A percentile compares a stretch with the other conserved stretches of the same genome.
phyloP scores from a whole-genome alignment of 2,329 filamentous ascomycete genomes.

The Dactylellina leptospora region DNA sequence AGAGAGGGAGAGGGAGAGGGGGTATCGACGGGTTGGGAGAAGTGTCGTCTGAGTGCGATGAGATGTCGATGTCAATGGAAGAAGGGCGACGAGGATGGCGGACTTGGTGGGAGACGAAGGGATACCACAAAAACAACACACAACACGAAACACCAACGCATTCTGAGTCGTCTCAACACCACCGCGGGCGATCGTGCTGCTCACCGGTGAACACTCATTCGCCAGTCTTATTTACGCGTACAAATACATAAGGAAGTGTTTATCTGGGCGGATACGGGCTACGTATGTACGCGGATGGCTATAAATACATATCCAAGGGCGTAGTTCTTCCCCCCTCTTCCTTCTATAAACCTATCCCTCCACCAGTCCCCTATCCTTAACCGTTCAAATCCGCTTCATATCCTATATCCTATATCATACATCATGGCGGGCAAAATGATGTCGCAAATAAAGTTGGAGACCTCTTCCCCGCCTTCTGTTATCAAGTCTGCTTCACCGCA shows the following conservation, averaged over 20 bases:
- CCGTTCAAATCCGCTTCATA: too few species aligned
- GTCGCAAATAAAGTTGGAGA: neutral
- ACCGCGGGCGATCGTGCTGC: too few species aligned
- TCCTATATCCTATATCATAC: neutral
- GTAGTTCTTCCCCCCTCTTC: too few species aligned
- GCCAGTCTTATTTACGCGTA: too few species aligned
- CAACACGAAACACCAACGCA: neutral
- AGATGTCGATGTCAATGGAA: neutral
- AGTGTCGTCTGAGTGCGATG: constrained; percentile 3
- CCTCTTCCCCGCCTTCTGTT: neutral
- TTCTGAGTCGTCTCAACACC: too few species aligned
- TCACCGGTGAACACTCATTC: too few species aligned
- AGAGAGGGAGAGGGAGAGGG: neutral
- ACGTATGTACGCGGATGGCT: too few species aligned
- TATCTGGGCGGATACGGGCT: too few species aligned
- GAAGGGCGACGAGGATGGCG: neutral
- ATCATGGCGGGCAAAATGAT: neutral
- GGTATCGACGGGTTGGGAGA: neutral
- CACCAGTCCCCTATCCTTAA: too few species aligned
- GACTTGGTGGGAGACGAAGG: neutral
- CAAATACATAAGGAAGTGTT: too few species aligned
- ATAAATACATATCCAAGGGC: too few species aligned
- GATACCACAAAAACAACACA: neutral
- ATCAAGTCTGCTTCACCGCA: neutral
- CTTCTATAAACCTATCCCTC: too few species aligned